Conservation (phyloP, 2,329 filamentous ascomycete species). For the Eurotiales sp. region DNA sequence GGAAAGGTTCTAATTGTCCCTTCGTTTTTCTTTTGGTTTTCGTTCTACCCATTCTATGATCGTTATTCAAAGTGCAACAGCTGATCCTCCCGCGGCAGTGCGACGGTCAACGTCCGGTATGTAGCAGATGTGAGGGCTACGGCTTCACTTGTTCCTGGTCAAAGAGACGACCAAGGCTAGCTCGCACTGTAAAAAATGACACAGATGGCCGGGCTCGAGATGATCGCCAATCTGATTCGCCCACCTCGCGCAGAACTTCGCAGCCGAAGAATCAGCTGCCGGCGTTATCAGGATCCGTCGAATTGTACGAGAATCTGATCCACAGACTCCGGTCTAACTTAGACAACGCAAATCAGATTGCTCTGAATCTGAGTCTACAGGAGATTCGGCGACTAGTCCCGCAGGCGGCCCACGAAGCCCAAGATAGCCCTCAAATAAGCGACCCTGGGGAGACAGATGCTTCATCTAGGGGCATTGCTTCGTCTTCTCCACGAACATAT, state of each 20-base stretch:
- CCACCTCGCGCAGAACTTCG: slow-evolving; percentile 1
- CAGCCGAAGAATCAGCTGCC: slow-evolving; percentile 8
- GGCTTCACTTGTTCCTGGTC: slow-evolving; percentile 25
- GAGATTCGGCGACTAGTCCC: slow-evolving; percentile 17
- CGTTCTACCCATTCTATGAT: neutral
- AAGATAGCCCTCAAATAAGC: neutral
- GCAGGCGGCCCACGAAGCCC: slow-evolving; percentile 8
- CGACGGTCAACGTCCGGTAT: slow-evolving; percentile 25
- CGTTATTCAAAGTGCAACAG: slow-evolving; percentile 2
- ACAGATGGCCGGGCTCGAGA: slow-evolving; percentile 4
- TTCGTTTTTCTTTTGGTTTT: too few relatives aligned
- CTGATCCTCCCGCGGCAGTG: slow-evolving; percentile 20
- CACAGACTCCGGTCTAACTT: slow-evolving; percentile 15
- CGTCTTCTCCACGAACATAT: slow-evolving; percentile 23
- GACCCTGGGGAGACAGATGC: slow-evolving; percentile 4
- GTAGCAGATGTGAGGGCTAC: slow-evolving; percentile 26
- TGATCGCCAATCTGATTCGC: slow-evolving; percentile 1
- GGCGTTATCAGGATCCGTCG: slow-evolving; percentile 13
- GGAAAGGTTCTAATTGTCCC: slow-evolving; percentile 21
- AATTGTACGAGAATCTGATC: slow-evolving; percentile 19
- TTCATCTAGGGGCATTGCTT: slow-evolving; percentile 16
- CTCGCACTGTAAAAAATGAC: slow-evolving; percentile 4
- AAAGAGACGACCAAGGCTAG: slow-evolving; percentile 8
- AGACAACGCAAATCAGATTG: slow-evolving; percentile 12
- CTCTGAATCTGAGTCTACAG: slow-evolving; percentile 21